Conservation (phyloP, 2,329 filamentous ascomycete genomes). For the Tympanopsis confertula region DNA sequence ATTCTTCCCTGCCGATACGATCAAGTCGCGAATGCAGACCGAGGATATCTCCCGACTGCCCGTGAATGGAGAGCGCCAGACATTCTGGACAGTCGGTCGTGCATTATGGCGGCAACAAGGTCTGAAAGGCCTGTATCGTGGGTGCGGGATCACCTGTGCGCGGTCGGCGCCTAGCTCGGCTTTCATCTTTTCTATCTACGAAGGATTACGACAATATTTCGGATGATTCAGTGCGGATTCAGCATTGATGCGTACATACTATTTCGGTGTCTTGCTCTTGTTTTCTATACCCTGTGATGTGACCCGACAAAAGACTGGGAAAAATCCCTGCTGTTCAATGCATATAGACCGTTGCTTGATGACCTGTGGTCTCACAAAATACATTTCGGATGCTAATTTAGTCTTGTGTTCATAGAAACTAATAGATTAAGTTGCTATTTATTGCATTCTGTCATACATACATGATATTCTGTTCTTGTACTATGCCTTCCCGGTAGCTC, state of each 20-base stretch:
- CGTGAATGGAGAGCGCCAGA: slow-evolving; percentile 31
- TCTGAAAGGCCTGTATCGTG: slow-evolving; percentile 75
- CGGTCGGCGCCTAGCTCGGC: slow-evolving; percentile 90
- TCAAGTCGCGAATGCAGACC: slow-evolving; percentile 96
- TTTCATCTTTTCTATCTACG: slow-evolving; percentile 93
- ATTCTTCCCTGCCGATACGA: slow-evolving; percentile 93
- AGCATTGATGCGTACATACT: not conserved
- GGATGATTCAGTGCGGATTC: no score
- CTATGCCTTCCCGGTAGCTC: no score
- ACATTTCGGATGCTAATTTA: no score
- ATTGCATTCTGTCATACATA: no score
- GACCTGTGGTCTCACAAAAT: no score
- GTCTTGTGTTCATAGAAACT: no score
- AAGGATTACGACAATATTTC: slow-evolving; percentile 66
- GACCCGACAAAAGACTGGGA: no score
- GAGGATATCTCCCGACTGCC: slow-evolving; percentile 50
- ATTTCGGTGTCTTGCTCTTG: not conserved
- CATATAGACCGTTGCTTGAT: no score
- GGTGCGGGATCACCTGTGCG: slow-evolving; percentile 84
- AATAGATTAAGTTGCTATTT: no score
- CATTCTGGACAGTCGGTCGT: slow-evolving; percentile 62
- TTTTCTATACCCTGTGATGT: no score
- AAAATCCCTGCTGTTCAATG: no score
- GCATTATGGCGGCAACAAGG: slow-evolving; percentile 76
- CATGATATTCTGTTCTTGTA: no score